Conservation (phyloP, 2,329 filamentous ascomycete species). For the Hypoxylon sp. region DNA sequence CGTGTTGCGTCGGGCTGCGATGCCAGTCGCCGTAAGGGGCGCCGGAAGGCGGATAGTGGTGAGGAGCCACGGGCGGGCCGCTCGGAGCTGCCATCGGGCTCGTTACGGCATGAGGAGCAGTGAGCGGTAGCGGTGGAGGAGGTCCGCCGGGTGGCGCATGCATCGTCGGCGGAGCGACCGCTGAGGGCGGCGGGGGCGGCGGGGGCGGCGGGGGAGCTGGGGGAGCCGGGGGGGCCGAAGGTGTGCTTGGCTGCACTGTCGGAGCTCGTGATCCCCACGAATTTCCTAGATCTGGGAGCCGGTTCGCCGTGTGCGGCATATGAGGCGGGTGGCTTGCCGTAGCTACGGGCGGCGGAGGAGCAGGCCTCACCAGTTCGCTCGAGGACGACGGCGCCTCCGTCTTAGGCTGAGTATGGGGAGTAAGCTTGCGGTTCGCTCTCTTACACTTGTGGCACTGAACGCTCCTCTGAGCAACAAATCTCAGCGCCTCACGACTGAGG, state of each 20-base stretch:
- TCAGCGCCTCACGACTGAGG: slow-evolving; percentile 64
- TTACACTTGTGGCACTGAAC: slow-evolving; percentile 81
- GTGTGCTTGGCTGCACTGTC: slow-evolving; percentile 30
- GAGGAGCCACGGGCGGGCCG: slow-evolving; percentile 48
- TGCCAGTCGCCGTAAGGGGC: slow-evolving; percentile 58
- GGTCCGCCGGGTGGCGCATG: slow-evolving; percentile 39
- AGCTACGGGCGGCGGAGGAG: slow-evolving; percentile 39
- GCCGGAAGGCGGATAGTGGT: slow-evolving; percentile 50
- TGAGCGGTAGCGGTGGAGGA: slow-evolving; percentile 40
- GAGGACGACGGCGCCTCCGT: slow-evolving; percentile 44
- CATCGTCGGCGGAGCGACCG: slow-evolving; percentile 36
- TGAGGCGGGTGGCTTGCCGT: slow-evolving; percentile 40
- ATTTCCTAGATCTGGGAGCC: slow-evolving; percentile 34
- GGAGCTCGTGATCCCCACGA: slow-evolving; percentile 38
- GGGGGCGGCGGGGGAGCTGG: slow-evolving; percentile 28
- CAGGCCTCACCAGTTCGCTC: slow-evolving; percentile 35
- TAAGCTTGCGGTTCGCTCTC: slow-evolving; percentile 59
- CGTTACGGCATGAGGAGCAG: slow-evolving; percentile 38
- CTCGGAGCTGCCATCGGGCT: slow-evolving; percentile 48
- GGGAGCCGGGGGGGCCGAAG: slow-evolving; percentile 28
- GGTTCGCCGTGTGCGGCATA: slow-evolving; percentile 36
- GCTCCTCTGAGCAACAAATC: slow-evolving; percentile 65
- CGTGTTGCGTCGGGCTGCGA: slow-evolving; percentile 58
- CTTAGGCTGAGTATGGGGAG: slow-evolving; percentile 43
- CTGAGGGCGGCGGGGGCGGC: slow-evolving; percentile 23